Base-by-base conservation (phyloP, 2,329 filamentous ascomycete species). In the Trichoderma sp. region DNA sequence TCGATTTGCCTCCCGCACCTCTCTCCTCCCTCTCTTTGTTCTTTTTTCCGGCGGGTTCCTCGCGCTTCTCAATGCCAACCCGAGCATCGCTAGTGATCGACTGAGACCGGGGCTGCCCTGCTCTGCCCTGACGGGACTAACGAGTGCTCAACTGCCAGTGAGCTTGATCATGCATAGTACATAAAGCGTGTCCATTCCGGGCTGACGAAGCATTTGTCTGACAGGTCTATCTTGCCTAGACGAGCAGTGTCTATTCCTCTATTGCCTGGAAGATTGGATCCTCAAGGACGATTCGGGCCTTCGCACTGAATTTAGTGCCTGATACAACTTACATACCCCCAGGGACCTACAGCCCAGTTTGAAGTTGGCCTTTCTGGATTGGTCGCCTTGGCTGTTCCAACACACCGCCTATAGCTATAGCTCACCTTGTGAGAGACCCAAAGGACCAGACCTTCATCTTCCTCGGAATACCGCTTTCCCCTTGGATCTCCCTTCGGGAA, bases 231-330 rank as follows among this genome's bases (percentile, higher is more conserved):
- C 71, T 73, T 71, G 63, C 71, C 61, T 57, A 63, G 68, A 53
- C 68, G 30, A 67, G 68, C 71, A 63, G 53, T 23, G 57, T 68
- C 63, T 71, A 63, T 55, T 63, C 58, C 57, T 71, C 71, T 36
- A 50, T 61, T 66, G 64, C 61, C 67, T 66, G 67, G 58, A 70
- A 47, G 39, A 59, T 67, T 70, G 66, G 58, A 70, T 64, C 58
- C 59, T 70, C 58, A 71, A 68, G 68, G 68, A 73, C 71, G 55
- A 71, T 71, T 64, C 68, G 61, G 71, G 71, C 63, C 43, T 67
- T 71, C 57, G 71, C 71, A 73, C 71, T 71, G 36, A 68, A 71
- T 71, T 71, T 61, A 71, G 71, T 73, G 71, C 71, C 68, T 71
- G 68, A 68, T 55, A 58, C 55, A 70, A 73, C 55, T 70, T 70